A percentile compares a stretch with the other conserved stretches of the same genome.
Conservation (phyloP, 1,284 basidiomycete genomes). For the Macrocystidia cucumis region DNA sequence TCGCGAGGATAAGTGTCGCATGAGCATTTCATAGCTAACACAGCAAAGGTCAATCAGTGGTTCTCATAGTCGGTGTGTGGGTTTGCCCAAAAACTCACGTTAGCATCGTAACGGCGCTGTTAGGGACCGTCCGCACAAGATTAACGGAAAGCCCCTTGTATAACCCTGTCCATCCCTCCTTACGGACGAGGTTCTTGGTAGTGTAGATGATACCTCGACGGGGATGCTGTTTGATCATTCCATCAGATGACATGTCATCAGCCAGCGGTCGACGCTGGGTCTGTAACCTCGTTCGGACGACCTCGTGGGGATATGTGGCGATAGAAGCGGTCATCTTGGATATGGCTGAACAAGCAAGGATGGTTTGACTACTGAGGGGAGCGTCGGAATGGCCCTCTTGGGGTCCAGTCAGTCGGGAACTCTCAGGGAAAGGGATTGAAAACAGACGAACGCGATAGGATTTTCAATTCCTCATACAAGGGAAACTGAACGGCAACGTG, state of each 20-base stretch:
- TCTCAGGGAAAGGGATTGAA: conserved; percentile 3
- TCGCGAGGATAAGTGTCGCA: conserved; percentile 46
- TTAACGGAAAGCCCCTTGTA: conserved; percentile 91
- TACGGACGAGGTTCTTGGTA: conserved; percentile 61
- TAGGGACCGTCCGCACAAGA: conserved; percentile 87
- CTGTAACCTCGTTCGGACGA: conserved; percentile 87
- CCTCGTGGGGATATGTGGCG: conserved; percentile 94
- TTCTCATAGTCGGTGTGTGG: neutral
- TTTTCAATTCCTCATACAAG: conserved; percentile 88
- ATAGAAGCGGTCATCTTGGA: conserved; percentile 94
- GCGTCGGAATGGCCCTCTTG: conserved; percentile 46
- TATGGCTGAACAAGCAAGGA: conserved; percentile 80
- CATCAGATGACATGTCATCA: conserved; percentile 47
- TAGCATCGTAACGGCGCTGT: conserved; percentile 89
- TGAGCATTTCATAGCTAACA: conserved; percentile 63
- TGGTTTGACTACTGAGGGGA: conserved; percentile 60
- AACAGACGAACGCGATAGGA: conserved; percentile 71
- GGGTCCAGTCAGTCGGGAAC: conserved; percentile 6
- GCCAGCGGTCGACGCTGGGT: conserved; percentile 65
- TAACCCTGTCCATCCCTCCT: conserved; percentile 82
- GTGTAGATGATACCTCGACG: conserved; percentile 66
- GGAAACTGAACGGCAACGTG: conserved; percentile 97
- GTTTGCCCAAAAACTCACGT: conserved; percentile 67
- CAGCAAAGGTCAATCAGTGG: neutral
- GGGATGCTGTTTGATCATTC: conserved; percentile 43